A percentile compares a stretch with the other conserved stretches of the same genome.
Evolutionary conservation across 2,329 filamentous ascomycete genomes (phyloP).

Genomic region (Acrocalymma vagum): DNA sequence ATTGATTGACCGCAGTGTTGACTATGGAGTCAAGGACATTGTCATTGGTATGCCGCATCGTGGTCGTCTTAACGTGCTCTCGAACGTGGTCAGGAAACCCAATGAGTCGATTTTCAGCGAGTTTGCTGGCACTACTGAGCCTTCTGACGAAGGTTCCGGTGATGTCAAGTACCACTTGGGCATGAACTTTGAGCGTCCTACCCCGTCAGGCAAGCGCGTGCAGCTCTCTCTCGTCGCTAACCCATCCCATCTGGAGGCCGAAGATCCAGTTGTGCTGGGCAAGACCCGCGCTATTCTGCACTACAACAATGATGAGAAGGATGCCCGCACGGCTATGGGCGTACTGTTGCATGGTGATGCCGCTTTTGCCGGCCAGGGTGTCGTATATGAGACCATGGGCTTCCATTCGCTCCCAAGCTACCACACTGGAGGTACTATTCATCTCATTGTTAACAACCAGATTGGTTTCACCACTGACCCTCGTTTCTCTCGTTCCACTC

Average conservation of each 20-base stretch:
- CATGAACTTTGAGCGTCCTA: constrained; percentile 99
- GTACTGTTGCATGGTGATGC: constrained; percentile 97
- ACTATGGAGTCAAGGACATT: constrained; percentile 98
- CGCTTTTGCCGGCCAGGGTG: constrained; percentile 93
- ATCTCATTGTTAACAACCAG: constrained; percentile 99
- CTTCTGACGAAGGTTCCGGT: constrained; percentile 93
- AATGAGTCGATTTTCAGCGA: constrained; percentile 99
- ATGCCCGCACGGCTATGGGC: constrained; percentile 90
- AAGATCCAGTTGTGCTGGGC: constrained; percentile 96
- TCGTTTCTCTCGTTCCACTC: constrained; percentile 94
- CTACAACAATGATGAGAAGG: constrained; percentile 96
- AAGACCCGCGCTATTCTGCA: constrained; percentile 98
- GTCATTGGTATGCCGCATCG: constrained; percentile 99
- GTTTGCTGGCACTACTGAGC: constrained; percentile 87
- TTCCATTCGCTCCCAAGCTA: constrained; percentile 96
- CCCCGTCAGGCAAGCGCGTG: constrained; percentile 98
- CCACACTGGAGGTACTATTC: constrained; percentile 96
- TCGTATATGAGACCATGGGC: constrained; percentile 98
- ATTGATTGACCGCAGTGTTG: constrained; percentile 95
- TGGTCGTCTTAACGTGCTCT: constrained; percentile 96
- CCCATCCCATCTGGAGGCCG: constrained; percentile 96
- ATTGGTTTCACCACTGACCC: constrained; percentile 99
- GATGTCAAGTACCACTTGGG: constrained; percentile 99
- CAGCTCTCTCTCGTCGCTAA: constrained; percentile 98
- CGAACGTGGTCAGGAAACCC: constrained; percentile 98